These are phyloP conservation scores for Linnemannia schmuckeri DNA, from an alignment of 192 early-diverging fungal species.

Conservation along the genomic window DNA sequence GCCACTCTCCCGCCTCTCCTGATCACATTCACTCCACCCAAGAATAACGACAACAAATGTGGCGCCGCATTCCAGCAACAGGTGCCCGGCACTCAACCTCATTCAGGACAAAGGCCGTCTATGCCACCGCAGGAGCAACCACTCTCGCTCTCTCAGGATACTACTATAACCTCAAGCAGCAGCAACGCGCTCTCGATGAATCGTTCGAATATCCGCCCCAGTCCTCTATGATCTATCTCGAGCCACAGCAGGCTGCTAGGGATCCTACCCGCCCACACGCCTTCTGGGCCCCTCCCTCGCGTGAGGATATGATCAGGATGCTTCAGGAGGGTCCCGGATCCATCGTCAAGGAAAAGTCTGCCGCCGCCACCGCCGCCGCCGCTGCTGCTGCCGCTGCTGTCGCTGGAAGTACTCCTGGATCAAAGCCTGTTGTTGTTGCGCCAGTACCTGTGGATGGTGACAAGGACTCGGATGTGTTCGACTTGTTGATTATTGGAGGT, in stretches of 20 bases:
- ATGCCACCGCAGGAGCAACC: conserved; percentile 41
- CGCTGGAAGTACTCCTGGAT: not conserved
- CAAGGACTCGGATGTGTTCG: conserved; percentile 68
- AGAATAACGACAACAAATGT: conserved; percentile 25
- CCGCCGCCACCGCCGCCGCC: not conserved
- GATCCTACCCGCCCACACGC: conserved; percentile 66
- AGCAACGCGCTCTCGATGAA: conserved; percentile 16
- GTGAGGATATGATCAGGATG: conserved; percentile 77
- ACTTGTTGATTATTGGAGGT: conserved; percentile 93
- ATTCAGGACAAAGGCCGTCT: conserved; percentile 27
- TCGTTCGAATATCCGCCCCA: conserved; percentile 37
- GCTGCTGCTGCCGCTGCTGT: not conserved
- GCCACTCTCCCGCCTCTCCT: conserved; percentile 6
- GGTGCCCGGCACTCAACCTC: conserved; percentile 24
- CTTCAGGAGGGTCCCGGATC: conserved; percentile 66
- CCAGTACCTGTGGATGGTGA: conserved; percentile 14
- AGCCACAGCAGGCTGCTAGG: conserved; percentile 31
- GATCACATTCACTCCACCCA: conserved; percentile 15
- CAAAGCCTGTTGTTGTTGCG: not conserved
- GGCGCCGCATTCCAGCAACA: conserved; percentile 47
- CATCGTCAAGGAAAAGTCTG: conserved; percentile 43
- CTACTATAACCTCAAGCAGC: conserved; percentile 33
- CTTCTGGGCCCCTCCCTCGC: conserved; percentile 82
- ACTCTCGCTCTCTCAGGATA: conserved; percentile 36
- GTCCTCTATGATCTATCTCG: conserved; percentile 51